Base-by-base conservation (phyloP, 768 basidiomycete genomes). In the Coprinellus aureogranulatus region DNA sequence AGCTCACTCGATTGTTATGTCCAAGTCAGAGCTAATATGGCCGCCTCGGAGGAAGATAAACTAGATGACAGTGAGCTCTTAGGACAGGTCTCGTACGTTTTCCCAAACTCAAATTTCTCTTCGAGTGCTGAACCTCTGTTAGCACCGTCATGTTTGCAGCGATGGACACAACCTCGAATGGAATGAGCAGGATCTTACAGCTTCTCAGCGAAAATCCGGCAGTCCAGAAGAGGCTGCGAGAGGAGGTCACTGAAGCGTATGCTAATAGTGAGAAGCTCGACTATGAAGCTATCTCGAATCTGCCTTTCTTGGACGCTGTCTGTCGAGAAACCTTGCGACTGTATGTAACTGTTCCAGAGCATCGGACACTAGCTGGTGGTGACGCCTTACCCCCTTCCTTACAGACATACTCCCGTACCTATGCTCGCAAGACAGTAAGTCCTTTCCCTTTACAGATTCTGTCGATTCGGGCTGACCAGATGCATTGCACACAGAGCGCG, bases 241-340 rank as follows among this genome's bases (percentile, higher is more conserved):
- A 55, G 20, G 68, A 69, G 48, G 62, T 69, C 12, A 41, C 48
- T 9, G 61, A 65, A 22, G 68, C 65, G 3, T 30, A 30, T 8
- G 69, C 66, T 48, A 66, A 66, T 18, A 58, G 54, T 25, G 67
- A 66, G 1, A 67, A 72, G 48, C 56, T 78, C 14, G 61, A 66
- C 23, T 79, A 72, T 59, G 73, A 77, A 47, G 68, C 70, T 9
- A 66, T 82, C 6, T 67, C 73, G 23, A 64, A 42, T 34, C 67
- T 78, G 3, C 74, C 72, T 1, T 67, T 70, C 41, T 64, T 77
- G 11, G 76, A 80, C 57, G 72, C 73, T 0, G 65, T 77, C 3
- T 73, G 72, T 55, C 62, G 71, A 12, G 75, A 78, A 60, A 75
- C 74, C 6, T 61, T 74, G 1, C 68, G 75, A 45, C 61, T 75